A percentile compares a stretch with the other conserved stretches of the same genome.
Evolutionary conservation across 208 protist genomes (phyloP).

Genomic region (Wallacemonas sp.): DNA sequence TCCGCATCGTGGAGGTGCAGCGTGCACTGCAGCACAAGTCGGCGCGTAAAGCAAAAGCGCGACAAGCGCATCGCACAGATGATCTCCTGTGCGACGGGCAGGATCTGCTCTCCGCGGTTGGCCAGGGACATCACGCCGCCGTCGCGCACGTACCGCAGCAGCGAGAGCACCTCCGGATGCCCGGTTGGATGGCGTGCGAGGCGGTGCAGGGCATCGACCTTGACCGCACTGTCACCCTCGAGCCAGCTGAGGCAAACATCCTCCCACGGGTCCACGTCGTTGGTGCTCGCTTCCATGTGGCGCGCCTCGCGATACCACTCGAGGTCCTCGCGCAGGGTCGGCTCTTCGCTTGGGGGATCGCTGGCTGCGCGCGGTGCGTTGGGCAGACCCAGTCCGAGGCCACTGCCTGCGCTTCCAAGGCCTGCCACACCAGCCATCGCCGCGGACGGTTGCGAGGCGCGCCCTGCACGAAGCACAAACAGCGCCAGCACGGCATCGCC

Average conservation of each 20-base stretch:
- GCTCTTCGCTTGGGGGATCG: slow-evolving; percentile 10
- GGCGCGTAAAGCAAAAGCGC: slow-evolving; percentile 54
- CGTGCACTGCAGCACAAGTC: slow-evolving; percentile 42
- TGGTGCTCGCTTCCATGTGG: slow-evolving; percentile 15
- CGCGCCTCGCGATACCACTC: slow-evolving; percentile 41
- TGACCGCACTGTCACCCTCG: slow-evolving; percentile 25
- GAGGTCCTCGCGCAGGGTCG: slow-evolving; percentile 24
- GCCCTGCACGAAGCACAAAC: slow-evolving; percentile 69
- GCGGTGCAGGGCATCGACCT: slow-evolving; percentile 30
- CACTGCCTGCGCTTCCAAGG: background rate
- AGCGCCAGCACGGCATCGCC: slow-evolving; percentile 69
- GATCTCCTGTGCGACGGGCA: slow-evolving; percentile 45
- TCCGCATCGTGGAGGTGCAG: slow-evolving; percentile 58
- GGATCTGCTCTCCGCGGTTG: slow-evolving; percentile 37
- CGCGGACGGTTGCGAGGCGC: slow-evolving; percentile 12
- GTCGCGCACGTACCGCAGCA: slow-evolving; percentile 54
- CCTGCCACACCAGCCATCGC: background rate
- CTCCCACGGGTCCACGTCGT: slow-evolving; percentile 63
- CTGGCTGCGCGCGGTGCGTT: background rate
- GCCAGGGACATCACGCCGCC: slow-evolving; percentile 37
- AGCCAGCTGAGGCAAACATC: slow-evolving; percentile 62
- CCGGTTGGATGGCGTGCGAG: slow-evolving; percentile 52
- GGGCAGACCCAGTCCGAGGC: background rate
- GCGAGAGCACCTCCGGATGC: slow-evolving; percentile 56
- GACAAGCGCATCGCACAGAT: slow-evolving; percentile 50